phyloP scores from a whole-genome alignment of 306 rosid species.

The Vicia villosa region DNA sequence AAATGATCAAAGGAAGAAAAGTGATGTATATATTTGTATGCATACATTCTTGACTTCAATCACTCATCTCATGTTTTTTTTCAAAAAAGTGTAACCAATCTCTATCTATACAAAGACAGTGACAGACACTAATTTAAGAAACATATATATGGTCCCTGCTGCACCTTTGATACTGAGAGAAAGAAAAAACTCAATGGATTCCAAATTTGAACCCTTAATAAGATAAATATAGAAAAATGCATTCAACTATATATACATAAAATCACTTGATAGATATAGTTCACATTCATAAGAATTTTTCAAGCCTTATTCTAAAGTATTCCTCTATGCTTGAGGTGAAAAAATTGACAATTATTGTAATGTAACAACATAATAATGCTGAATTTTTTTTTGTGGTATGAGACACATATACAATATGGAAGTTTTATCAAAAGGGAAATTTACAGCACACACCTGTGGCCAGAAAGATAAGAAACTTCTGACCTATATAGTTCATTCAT shows the following conservation, averaged over 20 bases:
- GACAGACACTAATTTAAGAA: constrained; percentile 63
- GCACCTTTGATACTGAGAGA: constrained; percentile 38
- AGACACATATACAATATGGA: constrained; percentile 66
- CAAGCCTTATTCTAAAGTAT: background rate
- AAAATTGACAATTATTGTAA: constrained; percentile 45
- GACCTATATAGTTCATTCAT: constrained; percentile 40
- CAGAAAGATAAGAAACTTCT: constrained; percentile 49
- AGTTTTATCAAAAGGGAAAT: constrained; percentile 21
- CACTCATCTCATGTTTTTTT: constrained; percentile 43
- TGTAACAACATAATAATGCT: constrained; percentile 44
- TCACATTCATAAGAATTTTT: constrained; percentile 32
- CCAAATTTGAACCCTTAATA: constrained; percentile 34
- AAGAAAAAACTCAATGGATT: constrained; percentile 38
- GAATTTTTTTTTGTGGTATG: constrained; percentile 25
- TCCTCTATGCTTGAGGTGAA: constrained; percentile 45
- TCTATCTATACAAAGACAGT: constrained; percentile 55
- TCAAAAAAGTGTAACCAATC: constrained; percentile 54
- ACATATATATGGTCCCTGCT: constrained; percentile 44
- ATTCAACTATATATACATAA: constrained; percentile 34
- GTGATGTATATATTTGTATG: constrained; percentile 2
- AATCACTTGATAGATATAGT: constrained; percentile 29
- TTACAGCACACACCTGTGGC: constrained; percentile 66
- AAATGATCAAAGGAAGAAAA: constrained; percentile 45
- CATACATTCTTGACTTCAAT: constrained; percentile 39
- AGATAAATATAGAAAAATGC: constrained; percentile 37